These are phyloP conservation scores for Cymbopogon flexuosus DNA, from an alignment of 202 grass and related monocot genomes.

Conservation along the genomic window DNA sequence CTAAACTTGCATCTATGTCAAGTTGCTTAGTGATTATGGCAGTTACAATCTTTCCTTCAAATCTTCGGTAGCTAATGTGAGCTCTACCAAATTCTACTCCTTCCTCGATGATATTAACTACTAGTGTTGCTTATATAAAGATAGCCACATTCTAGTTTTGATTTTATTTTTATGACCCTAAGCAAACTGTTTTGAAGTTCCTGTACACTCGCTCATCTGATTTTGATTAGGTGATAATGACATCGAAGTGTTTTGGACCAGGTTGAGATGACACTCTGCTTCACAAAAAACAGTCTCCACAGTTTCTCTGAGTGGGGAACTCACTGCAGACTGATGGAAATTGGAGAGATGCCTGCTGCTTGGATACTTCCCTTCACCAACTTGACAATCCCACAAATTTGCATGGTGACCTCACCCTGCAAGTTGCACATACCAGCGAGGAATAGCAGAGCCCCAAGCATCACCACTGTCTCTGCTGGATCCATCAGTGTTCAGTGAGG, in stretches of 20 bases:
- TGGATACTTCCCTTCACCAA: neutral
- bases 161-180: neutral
- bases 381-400: neutral
- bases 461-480: neutral
- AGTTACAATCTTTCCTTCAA: neutral
- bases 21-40: neutral
- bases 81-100: neutral
- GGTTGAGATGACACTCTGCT: neutral
- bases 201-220: neutral
- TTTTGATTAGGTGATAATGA: neutral
- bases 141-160: neutral
- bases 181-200: neutral
- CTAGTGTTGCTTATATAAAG: neutral
- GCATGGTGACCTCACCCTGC: neutral
- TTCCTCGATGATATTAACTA: neutral
- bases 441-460: neutral
- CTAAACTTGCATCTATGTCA: neutral
- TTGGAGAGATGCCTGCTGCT: neutral
- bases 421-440: neutral
- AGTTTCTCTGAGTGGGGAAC: neutral
- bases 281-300: neutral
- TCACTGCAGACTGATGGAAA: neutral
- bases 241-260: neutral
- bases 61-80: neutral
- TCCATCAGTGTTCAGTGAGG: neutral